Percentiles rank a stretch among this genome's conserved stretches.
These are phyloP conservation scores for Pichia sp. DNA, from an alignment of 1,139 yeast genomes.

Conservation along the genomic window DNA sequence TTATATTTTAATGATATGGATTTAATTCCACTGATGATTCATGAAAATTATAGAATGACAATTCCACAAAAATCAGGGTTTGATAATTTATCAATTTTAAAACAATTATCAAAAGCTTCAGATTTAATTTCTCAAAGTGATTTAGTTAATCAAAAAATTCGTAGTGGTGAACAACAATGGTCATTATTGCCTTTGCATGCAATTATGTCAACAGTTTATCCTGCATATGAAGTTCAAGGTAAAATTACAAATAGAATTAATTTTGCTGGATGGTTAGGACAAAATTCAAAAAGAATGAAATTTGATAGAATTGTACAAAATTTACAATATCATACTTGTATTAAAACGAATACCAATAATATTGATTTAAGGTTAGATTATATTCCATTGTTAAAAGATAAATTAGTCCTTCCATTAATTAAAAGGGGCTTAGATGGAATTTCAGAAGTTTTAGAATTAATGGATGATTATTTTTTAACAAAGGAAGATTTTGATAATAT, in stretches of 20 bases:
- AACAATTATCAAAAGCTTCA: constrained; percentile 70
- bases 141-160: constrained; percentile 68
- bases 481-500: constrained; percentile 89
- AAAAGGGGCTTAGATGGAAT: constrained; percentile 56
- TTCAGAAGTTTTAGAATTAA: constrained; percentile 50
- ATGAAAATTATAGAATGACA: constrained; percentile 79
- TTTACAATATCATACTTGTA: constrained; percentile 78
- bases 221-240: constrained; percentile 75
- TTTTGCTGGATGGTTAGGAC: constrained; percentile 88
- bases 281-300: constrained; percentile 79
- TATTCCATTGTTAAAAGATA: constrained; percentile 55
- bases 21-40: constrained; percentile 91
- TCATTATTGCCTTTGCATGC: constrained; percentile 91
- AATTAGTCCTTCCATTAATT: constrained; percentile 52
- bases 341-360: constrained; percentile 72
- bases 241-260: constrained; percentile 59
- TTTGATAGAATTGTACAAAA: constrained; percentile 77
- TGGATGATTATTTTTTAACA: constrained; percentile 82
- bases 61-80: constrained; percentile 38
- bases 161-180: constrained; percentile 96
- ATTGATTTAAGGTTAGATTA: constrained; percentile 73
- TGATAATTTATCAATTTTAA: constrained; percentile 44
- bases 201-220: constrained; percentile 76
- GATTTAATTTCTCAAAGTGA: constrained; percentile 75
- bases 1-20: constrained; percentile 93